These are phyloP conservation scores for Chytriomyces confervae DNA, from an alignment of 192 early-diverging fungal species.

Conservation along the genomic window DNA sequence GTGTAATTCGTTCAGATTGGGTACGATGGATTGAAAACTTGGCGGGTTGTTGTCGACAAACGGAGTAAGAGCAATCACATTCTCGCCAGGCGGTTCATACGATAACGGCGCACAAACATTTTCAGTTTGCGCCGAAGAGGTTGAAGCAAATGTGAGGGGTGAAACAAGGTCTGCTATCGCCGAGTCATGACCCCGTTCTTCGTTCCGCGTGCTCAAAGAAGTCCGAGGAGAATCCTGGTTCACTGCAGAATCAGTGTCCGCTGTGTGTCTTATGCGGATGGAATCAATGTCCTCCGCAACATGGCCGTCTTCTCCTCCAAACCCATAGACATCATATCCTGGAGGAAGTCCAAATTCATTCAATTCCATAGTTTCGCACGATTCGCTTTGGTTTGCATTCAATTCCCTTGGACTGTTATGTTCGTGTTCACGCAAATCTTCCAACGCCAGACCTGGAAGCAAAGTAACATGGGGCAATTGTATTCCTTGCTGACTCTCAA, in stretches of 20 bases:
- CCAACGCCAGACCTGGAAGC: neutral
- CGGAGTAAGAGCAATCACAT: constrained; percentile 22
- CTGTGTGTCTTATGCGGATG: neutral
- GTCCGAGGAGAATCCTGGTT: neutral
- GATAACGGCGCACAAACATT: neutral
- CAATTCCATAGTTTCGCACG: neutral
- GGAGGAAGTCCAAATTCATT: constrained; percentile 2
- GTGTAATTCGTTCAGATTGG: neutral
- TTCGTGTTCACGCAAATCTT: neutral
- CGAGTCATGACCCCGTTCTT: neutral
- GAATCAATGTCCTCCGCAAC: neutral
- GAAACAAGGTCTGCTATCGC: neutral
- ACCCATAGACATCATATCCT: neutral
- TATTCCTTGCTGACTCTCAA: neutral
- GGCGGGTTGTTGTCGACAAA: constrained; percentile 32
- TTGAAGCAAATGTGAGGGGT: neutral
- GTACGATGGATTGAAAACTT: neutral
- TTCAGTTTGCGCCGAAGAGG: too few relatives aligned
- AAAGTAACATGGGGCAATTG: neutral
- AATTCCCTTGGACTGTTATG: too few relatives aligned
- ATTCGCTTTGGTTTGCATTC: too few relatives aligned
- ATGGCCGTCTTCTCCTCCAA: neutral
- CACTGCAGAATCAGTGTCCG: neutral
- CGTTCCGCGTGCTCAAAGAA: neutral
- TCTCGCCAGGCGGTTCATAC: constrained; percentile 19